Conservation (phyloP, 768 basidiomycete genomes). For the Mycena polygramma region DNA sequence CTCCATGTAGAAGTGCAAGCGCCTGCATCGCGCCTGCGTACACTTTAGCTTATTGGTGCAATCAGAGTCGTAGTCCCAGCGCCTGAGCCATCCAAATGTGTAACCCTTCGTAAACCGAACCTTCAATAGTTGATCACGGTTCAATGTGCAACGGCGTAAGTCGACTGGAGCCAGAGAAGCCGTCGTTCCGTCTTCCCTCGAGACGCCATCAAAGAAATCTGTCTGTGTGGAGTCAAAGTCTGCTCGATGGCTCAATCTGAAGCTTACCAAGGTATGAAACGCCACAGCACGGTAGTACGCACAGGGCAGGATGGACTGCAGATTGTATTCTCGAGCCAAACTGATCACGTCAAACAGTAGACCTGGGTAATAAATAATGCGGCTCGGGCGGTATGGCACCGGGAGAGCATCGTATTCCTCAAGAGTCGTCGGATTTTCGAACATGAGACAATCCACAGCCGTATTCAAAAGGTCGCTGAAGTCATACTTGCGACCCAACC, state of each 20-base stretch:
- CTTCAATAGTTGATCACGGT: neutral
- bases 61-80: neutral
- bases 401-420: neutral
- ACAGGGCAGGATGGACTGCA: neutral
- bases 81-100: constrained; percentile 2
- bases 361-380: neutral
- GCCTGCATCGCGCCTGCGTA: neutral
- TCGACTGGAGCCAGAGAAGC: neutral
- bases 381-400: neutral
- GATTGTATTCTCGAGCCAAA: neutral
- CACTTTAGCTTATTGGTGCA: neutral
- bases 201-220: neutral
- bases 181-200: neutral
- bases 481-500: constrained; percentile 2
- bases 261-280: neutral
- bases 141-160: constrained; percentile 1
- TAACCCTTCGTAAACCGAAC: neutral
- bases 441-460: neutral
- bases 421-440: constrained; percentile 3
- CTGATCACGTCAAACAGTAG: neutral
- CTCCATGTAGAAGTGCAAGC: neutral
- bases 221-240: neutral
- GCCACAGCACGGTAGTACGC: neutral
- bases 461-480: neutral
- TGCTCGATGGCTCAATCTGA: neutral